phyloP scores from a whole-genome alignment of 768 basidiomycete species.

The Russula earlei region DNA sequence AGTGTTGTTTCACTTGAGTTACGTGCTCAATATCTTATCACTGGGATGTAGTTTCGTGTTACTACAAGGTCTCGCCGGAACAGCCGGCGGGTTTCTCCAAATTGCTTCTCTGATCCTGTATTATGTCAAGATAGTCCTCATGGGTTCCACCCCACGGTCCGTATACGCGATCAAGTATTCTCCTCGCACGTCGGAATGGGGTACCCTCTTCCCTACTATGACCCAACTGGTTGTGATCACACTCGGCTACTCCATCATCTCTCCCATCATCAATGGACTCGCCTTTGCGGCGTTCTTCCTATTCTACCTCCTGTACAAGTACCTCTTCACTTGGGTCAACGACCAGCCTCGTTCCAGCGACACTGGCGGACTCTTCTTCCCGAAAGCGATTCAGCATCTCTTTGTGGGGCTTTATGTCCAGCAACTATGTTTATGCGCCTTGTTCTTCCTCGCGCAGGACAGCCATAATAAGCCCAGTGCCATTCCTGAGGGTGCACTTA shows the following conservation, averaged over 20 bases:
- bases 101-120: conserved; percentile 68
- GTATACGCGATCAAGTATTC: conserved; percentile 79
- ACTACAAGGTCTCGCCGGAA: conserved; percentile 70
- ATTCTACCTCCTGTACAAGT: conserved; percentile 75
- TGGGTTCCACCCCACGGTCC: conserved; percentile 82
- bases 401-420: conserved; percentile 92
- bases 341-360: conserved; percentile 62
- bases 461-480: conserved; percentile 43
- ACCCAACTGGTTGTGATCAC: conserved; percentile 79
- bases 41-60: conserved; percentile 49
- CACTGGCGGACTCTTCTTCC: conserved; percentile 92
- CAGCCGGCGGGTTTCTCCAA: conserved; percentile 73
- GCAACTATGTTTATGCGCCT: conserved; percentile 71
- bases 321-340: conserved; percentile 38
- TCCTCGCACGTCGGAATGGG: conserved; percentile 60
- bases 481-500: conserved; percentile 67
- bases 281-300: conserved; percentile 72
- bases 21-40: background rate
- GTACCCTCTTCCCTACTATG: conserved; percentile 60
- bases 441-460: conserved; percentile 83
- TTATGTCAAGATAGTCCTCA: conserved; percentile 80
- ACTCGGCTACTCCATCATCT: conserved; percentile 77
- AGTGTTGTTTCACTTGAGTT: conserved; percentile 20
- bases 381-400: conserved; percentile 86
- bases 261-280: conserved; percentile 89